Evolutionary conservation across 176 grass and related monocot genomes (phyloP), one percentile per base, ranked within the genome.

Genomic region (Aegilops bicornis): DNA sequence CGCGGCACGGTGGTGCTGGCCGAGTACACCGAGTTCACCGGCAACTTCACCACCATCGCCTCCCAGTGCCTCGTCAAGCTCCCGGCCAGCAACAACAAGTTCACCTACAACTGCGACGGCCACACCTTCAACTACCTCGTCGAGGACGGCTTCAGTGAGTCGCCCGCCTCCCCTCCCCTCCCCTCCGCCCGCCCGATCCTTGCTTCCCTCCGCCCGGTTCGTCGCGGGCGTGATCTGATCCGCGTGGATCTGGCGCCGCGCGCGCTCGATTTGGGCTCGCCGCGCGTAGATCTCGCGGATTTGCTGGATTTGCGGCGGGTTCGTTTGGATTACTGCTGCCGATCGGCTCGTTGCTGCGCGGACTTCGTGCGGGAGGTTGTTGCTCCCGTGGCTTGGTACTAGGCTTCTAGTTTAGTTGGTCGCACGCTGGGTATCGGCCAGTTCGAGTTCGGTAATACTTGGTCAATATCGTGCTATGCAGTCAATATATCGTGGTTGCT

Each of bases 91-190:
- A 97, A 95, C 89, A 97, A 93, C 89, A 97, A 94, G 89, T 97
- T 95, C 85, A 97, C 95, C 68, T 95, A 97, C 89, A 97, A 87
- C 83, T 95, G 92, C 87, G 92, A 97, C 19, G 95, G 91, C 39
- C 95, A 97, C 79, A 97, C 95, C 64, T 97, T 97, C 83, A 95
- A 97, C 77, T 97, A 95, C 83, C 95, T 97, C 42, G 95, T 95
- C 3, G 95, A 91, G 74, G 95, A 97, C 47, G 92, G 95, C 31
- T 97, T 88, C 92, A 95, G 95, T 97, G 54, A 95, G 92, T 85
- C 45, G 4, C 39, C 4, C 36, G 3, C 36, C 24, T 15, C 6
- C 32, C 31, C 56, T 42, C 23, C 10, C 12, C 19, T 12, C 16
- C n/a, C 6, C 11, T 54, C 39, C 39, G 9, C 39, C 59, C n/a